Percentiles rank a stretch among this genome's conserved stretches.
These are phyloP conservation scores for Puccinia hordei DNA, from an alignment of 1,284 basidiomycete genomes.

Conservation along the genomic window DNA sequence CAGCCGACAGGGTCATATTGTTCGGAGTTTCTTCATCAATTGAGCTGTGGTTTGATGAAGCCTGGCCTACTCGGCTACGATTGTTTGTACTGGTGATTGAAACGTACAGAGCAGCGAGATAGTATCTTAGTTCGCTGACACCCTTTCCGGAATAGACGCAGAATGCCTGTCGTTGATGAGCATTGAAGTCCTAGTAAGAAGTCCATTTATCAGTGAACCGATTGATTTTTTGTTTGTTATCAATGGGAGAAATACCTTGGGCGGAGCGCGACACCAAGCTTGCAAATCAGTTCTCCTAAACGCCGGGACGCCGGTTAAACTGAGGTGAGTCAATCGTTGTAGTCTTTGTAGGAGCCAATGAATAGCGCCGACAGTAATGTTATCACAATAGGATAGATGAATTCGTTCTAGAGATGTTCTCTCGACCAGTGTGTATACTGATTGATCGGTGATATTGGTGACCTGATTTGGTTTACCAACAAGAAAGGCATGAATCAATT, in stretches of 20 bases:
- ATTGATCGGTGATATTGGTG: slow-evolving; percentile 86
- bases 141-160: slow-evolving; percentile 96
- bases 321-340: slow-evolving; percentile 86
- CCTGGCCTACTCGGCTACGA: not conserved
- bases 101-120: slow-evolving; percentile 61
- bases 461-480: slow-evolving; percentile 64
- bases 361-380: slow-evolving; percentile 86
- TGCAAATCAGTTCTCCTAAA: slow-evolving; percentile 85
- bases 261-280: slow-evolving; percentile 83
- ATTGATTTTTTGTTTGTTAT: not conserved
- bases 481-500: slow-evolving; percentile 3
- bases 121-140: slow-evolving; percentile 77
- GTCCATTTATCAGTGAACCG: not conserved
- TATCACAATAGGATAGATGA: slow-evolving; percentile 95
- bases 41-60: slow-evolving; percentile 22
- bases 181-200: slow-evolving; percentile 76
- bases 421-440: slow-evolving; percentile 78
- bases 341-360: slow-evolving; percentile 86
- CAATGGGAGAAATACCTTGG: slow-evolving; percentile 65
- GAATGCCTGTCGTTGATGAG: slow-evolving; percentile 85
- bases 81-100: slow-evolving; percentile 26
- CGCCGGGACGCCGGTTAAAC: slow-evolving; percentile 89
- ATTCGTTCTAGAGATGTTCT: slow-evolving; percentile 81
- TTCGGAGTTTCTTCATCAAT: not conserved
- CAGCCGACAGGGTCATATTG: slow-evolving; percentile 23